Evolutionary conservation across 306 rosid species (phyloP), one percentile per base, ranked within the genome.

Genomic region (Trifolium fragiferum): DNA sequence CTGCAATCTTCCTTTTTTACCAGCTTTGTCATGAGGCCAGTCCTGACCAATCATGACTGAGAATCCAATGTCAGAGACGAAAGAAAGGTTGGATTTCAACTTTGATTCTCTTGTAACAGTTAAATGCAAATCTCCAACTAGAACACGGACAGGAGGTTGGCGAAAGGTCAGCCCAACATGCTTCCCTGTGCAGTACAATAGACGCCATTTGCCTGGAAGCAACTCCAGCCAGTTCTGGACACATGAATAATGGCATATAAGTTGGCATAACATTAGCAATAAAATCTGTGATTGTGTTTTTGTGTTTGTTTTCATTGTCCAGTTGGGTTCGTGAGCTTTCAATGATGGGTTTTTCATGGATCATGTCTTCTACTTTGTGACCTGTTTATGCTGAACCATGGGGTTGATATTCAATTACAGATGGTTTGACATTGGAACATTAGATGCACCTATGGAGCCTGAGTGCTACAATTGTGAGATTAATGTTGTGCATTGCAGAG

Each of bases 151-250:
- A 43, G 93, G 87, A 41, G 98, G 96, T 72, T 93, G 90, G 66
- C 98, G 91, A 66, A 93, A 86, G 74, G 96, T 89, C 73, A 91
- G 83, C 37, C 97, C 98, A 2, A 93, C 83, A 87, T 93, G 98
- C 91, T 47, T 91, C 79, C 98, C 98, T 0, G 98, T 93, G 77
- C 91, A 88, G 82, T 91, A 93, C 72, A 93, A 76, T 12, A 93
- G 83, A 70, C 98, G 94, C 98, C 98, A 93, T 86, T 89, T 93
- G 75, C 98, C 98, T 18, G 93, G 98, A 59, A 93, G 84, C 68
- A 88, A 72, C 76, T 93, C 97, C 86, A 85, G 85, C 97, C 96
- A 93, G 80, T 84, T 87, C 98, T 93, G 83, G 68, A 66, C 19
- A 55, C 73, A 84, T 67, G 50, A 23, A 40, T 47, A 66, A 27